Percentiles rank a stretch among this genome's conserved stretches.
Conservation (phyloP, 306 rosid species). For the Styphnolobium japonicum region DNA sequence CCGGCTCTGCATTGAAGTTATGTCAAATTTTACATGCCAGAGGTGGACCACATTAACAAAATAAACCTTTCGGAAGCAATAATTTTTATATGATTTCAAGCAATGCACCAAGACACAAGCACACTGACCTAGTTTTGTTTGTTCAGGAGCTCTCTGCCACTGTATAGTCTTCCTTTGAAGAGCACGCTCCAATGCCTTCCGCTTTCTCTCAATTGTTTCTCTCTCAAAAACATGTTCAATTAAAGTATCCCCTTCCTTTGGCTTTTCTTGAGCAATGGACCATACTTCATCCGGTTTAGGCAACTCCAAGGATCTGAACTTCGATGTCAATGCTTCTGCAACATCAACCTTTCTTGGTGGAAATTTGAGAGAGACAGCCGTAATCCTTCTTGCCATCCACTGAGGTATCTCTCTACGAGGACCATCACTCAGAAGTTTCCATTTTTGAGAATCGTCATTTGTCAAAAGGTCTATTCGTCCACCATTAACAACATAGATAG, state of each 20-base stretch:
- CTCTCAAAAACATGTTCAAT: constrained; percentile 59
- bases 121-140: constrained; percentile 57
- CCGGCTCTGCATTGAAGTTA: constrained; percentile 67
- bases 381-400: constrained; percentile 79
- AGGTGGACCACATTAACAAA: constrained; percentile 1
- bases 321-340: constrained; percentile 56
- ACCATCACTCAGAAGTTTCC: constrained; percentile 73
- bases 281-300: constrained; percentile 69
- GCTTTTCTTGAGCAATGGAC: constrained; percentile 79
- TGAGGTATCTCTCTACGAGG: constrained; percentile 84
- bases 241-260: constrained; percentile 62
- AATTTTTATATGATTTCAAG: constrained; percentile 9
- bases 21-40: constrained; percentile 21
- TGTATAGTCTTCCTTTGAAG: constrained; percentile 52
- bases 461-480: constrained; percentile 75
- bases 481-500: constrained; percentile 59
- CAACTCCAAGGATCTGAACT: constrained; percentile 64
- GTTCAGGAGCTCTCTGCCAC: constrained; percentile 58
- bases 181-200: constrained; percentile 61
- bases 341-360: constrained; percentile 67
- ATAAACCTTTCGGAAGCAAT: constrained; percentile 8
- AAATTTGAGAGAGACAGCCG: constrained; percentile 61
- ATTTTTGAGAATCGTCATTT: constrained; percentile 61
- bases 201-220: constrained; percentile 60
- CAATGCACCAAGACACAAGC: constrained; percentile 19